Conservation (phyloP, 2,329 filamentous ascomycete genomes). For the Nannizziopsis barbatae region DNA sequence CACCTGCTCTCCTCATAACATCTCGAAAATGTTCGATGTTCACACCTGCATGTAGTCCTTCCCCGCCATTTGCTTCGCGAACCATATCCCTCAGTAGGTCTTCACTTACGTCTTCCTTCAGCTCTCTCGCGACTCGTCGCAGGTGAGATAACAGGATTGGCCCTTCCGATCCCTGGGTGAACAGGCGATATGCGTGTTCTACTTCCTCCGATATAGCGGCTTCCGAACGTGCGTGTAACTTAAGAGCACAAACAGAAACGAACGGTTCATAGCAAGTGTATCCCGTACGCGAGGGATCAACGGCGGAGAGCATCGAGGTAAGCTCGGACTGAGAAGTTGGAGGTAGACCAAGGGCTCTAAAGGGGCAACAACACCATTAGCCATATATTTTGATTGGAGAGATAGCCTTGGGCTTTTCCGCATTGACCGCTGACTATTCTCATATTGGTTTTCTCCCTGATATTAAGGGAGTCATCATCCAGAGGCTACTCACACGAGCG, state of each 20-base stretch:
- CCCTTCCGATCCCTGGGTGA: slow-evolving; percentile 49
- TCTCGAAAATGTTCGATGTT: slow-evolving; percentile 69
- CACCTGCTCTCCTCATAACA: slow-evolving; percentile 73
- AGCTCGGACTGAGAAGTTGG: slow-evolving; percentile 56
- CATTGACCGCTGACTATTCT: too few species aligned
- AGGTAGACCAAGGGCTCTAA: slow-evolving; percentile 65
- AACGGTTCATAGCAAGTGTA: slow-evolving; percentile 71
- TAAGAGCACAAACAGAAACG: slow-evolving; percentile 76
- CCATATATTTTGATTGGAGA: too few species aligned
- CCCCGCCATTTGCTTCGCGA: slow-evolving; percentile 77
- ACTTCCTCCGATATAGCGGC: slow-evolving; percentile 57
- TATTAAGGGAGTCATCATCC: too few species aligned
- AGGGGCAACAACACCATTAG: slow-evolving; percentile 1
- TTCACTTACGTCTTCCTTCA: slow-evolving; percentile 78
- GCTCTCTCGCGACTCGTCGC: slow-evolving; percentile 61
- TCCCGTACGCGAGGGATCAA: slow-evolving; percentile 73
- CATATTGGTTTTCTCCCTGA: too few species aligned
- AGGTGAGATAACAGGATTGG: slow-evolving; percentile 74
- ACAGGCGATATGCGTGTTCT: slow-evolving; percentile 69
- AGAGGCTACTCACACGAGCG: slow-evolving; percentile 51
- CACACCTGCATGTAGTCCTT: slow-evolving; percentile 59
- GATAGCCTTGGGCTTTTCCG: too few species aligned
- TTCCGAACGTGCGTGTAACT: slow-evolving; percentile 52
- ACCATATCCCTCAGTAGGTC: slow-evolving; percentile 87
- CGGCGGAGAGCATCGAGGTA: slow-evolving; percentile 61